Evolutionary conservation across 495 filamentous ascomycete genomes (phyloP).

Genomic region (Xylaria sp.): DNA sequence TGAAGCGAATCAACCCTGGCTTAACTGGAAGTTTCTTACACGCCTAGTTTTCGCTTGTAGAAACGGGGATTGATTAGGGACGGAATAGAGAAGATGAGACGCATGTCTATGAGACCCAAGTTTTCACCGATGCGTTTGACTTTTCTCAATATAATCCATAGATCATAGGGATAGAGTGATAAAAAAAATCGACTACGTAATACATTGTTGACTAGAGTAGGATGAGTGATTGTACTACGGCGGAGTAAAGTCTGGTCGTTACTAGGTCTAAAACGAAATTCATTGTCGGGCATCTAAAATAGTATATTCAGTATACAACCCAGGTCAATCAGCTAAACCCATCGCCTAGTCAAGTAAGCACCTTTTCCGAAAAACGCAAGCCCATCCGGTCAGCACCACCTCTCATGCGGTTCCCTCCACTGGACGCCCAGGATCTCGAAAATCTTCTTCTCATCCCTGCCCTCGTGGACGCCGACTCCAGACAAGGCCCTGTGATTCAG

Average conservation of each 20-base stretch:
- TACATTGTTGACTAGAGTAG: background rate
- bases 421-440: slow-evolving; percentile 87
- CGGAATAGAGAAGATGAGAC: background rate
- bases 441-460: slow-evolving; percentile 79
- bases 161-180: background rate
- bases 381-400: slow-evolving; percentile 67
- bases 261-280: background rate
- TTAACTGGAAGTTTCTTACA: background rate
- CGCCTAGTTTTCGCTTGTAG: background rate
- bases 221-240: background rate
- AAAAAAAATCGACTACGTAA: background rate
- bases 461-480: slow-evolving; percentile 77
- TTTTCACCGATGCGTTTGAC: background rate
- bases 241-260: background rate
- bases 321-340: background rate
- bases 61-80: background rate
- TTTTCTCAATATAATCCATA: slow-evolving; percentile 13
- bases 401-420: slow-evolving; percentile 82
- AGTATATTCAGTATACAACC: background rate
- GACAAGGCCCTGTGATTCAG: slow-evolving; percentile 87
- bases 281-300: background rate
- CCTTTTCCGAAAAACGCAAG: background rate
- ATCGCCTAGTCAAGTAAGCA: background rate
- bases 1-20: background rate
- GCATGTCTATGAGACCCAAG: background rate